A percentile compares a stretch with the other conserved stretches of the same genome.
Conservation (phyloP, 176 grass and related monocot genomes). For the Saccharum spontaneum region DNA sequence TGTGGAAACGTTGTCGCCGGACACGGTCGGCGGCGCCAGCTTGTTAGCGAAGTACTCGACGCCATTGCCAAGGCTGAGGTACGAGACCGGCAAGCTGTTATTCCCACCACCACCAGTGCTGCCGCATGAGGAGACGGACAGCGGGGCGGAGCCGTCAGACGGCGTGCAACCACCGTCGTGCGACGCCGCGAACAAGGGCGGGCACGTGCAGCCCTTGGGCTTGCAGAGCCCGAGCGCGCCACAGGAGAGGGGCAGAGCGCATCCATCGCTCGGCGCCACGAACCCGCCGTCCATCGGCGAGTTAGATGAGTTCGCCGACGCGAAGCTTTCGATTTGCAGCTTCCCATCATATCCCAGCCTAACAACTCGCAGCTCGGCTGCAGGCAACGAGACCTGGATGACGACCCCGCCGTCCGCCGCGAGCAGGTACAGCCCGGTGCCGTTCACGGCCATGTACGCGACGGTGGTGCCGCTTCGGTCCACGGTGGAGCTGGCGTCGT, state of each 20-base stretch:
- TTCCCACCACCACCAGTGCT: not conserved
- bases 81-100: not conserved
- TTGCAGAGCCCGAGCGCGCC: slow-evolving; percentile 73
- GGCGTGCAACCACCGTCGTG: slow-evolving; percentile 54
- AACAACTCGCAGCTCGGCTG: slow-evolving; percentile 37
- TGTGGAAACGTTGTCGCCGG: slow-evolving; percentile 37
- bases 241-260: slow-evolving; percentile 58
- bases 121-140: slow-evolving; percentile 28
- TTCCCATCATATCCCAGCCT: slow-evolving; percentile 44
- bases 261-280: slow-evolving; percentile 39
- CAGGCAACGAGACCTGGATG: slow-evolving; percentile 33
- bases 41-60: slow-evolving; percentile 61
- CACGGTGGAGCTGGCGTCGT: slow-evolving; percentile 43
- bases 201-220: slow-evolving; percentile 48
- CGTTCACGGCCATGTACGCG: slow-evolving; percentile 45
- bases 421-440: slow-evolving; percentile 58
- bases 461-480: slow-evolving; percentile 44
- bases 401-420: slow-evolving; percentile 35
- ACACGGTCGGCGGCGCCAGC: slow-evolving; percentile 36
- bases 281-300: slow-evolving; percentile 32
- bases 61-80: slow-evolving; percentile 46
- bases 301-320: slow-evolving; percentile 42
- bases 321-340: slow-evolving; percentile 52
- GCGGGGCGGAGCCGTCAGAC: slow-evolving; percentile 29
- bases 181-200: slow-evolving; percentile 45